Conservation (phyloP, 208 protist genomes). For the Crithidia expoeki region DNA sequence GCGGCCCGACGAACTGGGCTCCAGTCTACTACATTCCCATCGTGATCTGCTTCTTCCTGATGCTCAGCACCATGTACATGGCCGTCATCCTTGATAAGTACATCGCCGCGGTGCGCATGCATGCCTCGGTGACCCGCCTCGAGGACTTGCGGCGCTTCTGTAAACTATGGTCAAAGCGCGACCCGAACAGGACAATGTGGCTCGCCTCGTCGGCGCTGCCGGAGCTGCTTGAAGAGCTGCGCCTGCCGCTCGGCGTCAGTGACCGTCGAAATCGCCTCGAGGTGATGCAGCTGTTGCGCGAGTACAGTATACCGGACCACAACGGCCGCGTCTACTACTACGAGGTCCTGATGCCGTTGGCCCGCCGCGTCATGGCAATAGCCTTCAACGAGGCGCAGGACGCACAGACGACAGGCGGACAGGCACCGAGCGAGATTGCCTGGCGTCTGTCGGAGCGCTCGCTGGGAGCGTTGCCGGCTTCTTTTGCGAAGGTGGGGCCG, state of each 20-base stretch:
- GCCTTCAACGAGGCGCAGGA: constrained; percentile 67
- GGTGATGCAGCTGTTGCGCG: constrained; percentile 76
- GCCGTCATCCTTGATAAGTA: constrained; percentile 87
- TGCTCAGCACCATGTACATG: constrained; percentile 84
- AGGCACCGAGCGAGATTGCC: constrained; percentile 55
- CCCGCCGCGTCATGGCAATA: constrained; percentile 83
- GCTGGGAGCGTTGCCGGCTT: constrained; percentile 35
- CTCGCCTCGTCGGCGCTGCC: constrained; percentile 66
- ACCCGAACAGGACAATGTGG: constrained; percentile 80
- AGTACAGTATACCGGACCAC: constrained; percentile 90
- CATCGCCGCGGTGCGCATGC: constrained; percentile 75
- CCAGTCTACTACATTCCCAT: constrained; percentile 87
- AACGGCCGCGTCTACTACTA: constrained; percentile 85
- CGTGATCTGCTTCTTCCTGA: constrained; percentile 76
- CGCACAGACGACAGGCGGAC: constrained; percentile 31
- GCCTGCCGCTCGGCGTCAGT: constrained; percentile 81
- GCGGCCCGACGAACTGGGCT: constrained; percentile 77
- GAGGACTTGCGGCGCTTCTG: constrained; percentile 81
- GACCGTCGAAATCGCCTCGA: constrained; percentile 74
- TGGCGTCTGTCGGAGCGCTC: constrained; percentile 79
- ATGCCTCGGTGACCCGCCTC: constrained; percentile 65
- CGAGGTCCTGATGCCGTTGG: constrained; percentile 85
- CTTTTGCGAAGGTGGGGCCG: constrained; percentile 23
- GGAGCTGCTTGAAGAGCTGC: constrained; percentile 77
- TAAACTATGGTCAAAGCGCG: constrained; percentile 66